A percentile compares a stretch with the other conserved stretches of the same genome.
phyloP scores from a whole-genome alignment of 2,329 filamentous ascomycete genomes.

The Fusarium nanum region DNA sequence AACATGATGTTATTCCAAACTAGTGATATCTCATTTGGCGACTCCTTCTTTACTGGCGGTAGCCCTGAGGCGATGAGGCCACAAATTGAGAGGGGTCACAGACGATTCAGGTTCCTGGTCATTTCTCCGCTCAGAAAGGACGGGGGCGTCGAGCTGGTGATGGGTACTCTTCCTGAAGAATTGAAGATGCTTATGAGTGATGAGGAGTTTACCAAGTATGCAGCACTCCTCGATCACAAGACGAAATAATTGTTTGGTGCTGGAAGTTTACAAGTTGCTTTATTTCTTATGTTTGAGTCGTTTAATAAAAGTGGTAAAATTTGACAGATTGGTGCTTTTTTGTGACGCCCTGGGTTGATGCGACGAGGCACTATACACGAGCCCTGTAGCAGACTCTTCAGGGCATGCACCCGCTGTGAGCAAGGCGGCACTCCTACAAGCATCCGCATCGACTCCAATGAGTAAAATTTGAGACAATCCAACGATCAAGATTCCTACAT shows the following conservation, averaged over 20 bases:
- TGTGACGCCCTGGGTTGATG: too few species aligned
- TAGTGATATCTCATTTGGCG: conserved; percentile 7
- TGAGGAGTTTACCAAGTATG: conserved; percentile 9
- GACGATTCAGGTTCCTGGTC: conserved; percentile 5
- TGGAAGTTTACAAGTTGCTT: rapidly evolving
- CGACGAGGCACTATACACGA: neutral
- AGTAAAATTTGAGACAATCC: too few species aligned
- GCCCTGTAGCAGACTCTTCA: neutral
- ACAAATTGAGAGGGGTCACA: conserved; percentile 7
- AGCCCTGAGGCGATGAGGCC: conserved; percentile 12
- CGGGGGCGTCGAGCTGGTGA: conserved; percentile 1
- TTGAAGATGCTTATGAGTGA: conserved; percentile 16
- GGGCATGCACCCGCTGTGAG: neutral
- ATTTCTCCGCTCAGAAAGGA: conserved; percentile 8
- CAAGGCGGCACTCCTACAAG: too few species aligned
- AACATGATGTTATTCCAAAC: conserved; percentile 19
- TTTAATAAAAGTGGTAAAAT: neutral
- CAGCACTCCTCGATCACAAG: conserved; percentile 5
- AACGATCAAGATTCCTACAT: too few species aligned
- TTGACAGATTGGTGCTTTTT: too few species aligned
- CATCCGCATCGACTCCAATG: too few species aligned
- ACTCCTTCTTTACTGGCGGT: conserved; percentile 5
- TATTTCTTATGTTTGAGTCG: too few species aligned
- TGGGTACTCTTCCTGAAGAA: conserved; percentile 8
- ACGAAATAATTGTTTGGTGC: neutral